These are phyloP conservation scores for Xerocomus spinulosus DNA, from an alignment of 768 basidiomycete genomes.

Conservation along the genomic window DNA sequence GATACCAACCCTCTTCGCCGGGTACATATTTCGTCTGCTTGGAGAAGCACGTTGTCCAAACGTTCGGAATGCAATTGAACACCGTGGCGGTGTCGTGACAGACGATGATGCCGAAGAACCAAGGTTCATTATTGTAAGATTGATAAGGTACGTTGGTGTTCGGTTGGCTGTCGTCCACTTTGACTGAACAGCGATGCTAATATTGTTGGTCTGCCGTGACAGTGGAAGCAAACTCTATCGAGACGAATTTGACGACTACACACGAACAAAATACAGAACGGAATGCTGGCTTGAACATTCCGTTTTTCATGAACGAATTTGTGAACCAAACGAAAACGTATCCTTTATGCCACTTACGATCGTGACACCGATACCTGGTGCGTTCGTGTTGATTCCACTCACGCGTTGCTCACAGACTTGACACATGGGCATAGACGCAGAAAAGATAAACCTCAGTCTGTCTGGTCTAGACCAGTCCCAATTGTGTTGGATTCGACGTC, in stretches of 20 bases:
- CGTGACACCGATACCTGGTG: constrained; percentile 56
- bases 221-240: constrained; percentile 70
- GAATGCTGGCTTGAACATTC: constrained; percentile 95
- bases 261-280: constrained; percentile 64
- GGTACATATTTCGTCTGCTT: constrained; percentile 52
- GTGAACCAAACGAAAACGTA: constrained; percentile 60
- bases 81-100: constrained; percentile 49
- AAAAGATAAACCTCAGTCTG: constrained; percentile 55
- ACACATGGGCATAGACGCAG: constrained; percentile 42
- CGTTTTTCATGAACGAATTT: constrained; percentile 70
- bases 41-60: constrained; percentile 61
- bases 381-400: neutral
- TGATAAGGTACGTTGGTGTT: constrained; percentile 56
- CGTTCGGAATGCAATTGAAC: constrained; percentile 59
- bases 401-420: neutral
- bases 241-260: constrained; percentile 45
- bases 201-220: neutral
- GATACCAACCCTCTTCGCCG: constrained; percentile 43
- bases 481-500: constrained; percentile 50
- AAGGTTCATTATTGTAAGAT: constrained; percentile 64
- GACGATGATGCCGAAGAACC: constrained; percentile 45
- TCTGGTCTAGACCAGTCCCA: constrained; percentile 76
- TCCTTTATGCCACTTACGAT: constrained; percentile 65
- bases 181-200: neutral
- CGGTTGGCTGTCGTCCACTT: neutral